Conservation (phyloP, 768 basidiomycete species). For the Epithele typhae region DNA sequence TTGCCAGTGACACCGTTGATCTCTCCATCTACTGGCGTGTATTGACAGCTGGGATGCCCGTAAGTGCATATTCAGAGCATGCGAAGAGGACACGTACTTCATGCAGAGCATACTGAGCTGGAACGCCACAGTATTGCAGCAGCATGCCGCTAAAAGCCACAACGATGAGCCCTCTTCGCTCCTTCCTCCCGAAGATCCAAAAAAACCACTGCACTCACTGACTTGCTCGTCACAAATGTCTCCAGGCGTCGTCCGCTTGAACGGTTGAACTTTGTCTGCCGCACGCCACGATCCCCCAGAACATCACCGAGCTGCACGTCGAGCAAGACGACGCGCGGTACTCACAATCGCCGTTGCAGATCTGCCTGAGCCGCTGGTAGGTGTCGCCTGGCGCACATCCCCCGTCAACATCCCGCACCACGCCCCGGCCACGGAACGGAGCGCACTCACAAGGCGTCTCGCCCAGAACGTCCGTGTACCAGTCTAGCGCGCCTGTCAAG, state of each 20-base stretch:
- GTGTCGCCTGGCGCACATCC: constrained; percentile 8
- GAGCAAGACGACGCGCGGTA: too few relatives aligned
- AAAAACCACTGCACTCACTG: constrained; percentile 1
- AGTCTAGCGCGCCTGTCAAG: constrained; percentile 6
- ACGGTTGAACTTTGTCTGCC: constrained; percentile 3
- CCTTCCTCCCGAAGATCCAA: neutral
- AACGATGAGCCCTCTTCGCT: neutral
- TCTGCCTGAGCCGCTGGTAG: constrained; percentile 14
- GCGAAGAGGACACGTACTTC: constrained; percentile 9
- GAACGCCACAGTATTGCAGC: constrained; percentile 15
- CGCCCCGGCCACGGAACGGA: too few relatives aligned
- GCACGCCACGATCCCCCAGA: neutral
- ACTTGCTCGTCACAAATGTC: constrained; percentile 18
- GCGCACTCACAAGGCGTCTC: constrained; percentile 13
- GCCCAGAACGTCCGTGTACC: constrained; percentile 13
- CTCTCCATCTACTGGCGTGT: neutral
- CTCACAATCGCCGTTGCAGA: constrained; percentile 17
- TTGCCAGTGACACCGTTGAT: neutral
- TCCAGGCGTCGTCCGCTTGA: constrained; percentile 10
- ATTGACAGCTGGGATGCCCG: constrained; percentile 11
- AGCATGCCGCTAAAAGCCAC: constrained; percentile 8
- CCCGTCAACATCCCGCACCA: too few relatives aligned
- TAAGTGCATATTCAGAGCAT: neutral
- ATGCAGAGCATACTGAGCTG: constrained; percentile 18
- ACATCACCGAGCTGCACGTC: neutral